A percentile compares a stretch with the other conserved stretches of the same genome.
Conservation (phyloP, 441 rosid species). For the Adansonia grandidieri region DNA sequence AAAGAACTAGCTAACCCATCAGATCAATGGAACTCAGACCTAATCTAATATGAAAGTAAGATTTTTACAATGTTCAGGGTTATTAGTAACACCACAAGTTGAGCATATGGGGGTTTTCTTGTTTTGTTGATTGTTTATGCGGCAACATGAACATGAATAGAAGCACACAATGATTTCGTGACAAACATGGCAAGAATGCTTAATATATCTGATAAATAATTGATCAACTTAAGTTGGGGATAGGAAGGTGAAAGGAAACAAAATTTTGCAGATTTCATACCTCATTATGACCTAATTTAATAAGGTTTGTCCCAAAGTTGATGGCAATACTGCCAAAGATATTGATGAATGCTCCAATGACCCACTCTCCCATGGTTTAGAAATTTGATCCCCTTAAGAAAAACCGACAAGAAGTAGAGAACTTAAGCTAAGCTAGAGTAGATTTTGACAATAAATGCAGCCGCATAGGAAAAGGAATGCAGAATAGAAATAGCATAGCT, state of each 20-base stretch:
- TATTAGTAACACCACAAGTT: background rate
- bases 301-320: slow-evolving; percentile 97
- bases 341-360: slow-evolving; percentile 95
- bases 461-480: background rate
- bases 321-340: slow-evolving; percentile 96
- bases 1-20: background rate
- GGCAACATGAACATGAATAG: background rate
- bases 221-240: background rate
- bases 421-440: background rate
- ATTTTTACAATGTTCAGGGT: slow-evolving; percentile 5
- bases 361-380: slow-evolving; percentile 93
- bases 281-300: slow-evolving; percentile 95
- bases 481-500: background rate
- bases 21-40: background rate
- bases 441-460: background rate
- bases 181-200: slow-evolving; percentile 22
- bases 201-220: background rate
- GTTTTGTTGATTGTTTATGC: background rate
- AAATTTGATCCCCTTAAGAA: slow-evolving; percentile 37
- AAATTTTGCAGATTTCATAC: slow-evolving; percentile 37
- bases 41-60: slow-evolving; percentile 1
- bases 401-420: slow-evolving; percentile 26
- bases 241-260: background rate
- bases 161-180: background rate
- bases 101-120: background rate